Evolutionary conservation across 2,329 filamentous ascomycete species (phyloP).

Genomic region (Fusarium sp.): DNA sequence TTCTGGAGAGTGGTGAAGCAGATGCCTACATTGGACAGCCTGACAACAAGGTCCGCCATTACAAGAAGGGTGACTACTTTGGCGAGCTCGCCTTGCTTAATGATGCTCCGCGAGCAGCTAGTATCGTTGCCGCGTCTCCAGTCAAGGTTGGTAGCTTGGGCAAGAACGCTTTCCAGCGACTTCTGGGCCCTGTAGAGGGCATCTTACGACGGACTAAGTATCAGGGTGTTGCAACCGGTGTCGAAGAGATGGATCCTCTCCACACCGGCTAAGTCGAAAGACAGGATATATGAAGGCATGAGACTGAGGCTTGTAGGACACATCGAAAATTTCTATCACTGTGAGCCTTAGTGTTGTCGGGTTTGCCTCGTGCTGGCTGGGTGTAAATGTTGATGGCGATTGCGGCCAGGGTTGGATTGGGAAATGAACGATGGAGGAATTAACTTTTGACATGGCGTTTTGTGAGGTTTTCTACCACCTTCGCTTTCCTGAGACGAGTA

Average conservation of each 20-base stretch:
- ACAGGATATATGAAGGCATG: not conserved
- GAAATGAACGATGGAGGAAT: conserved; percentile 34
- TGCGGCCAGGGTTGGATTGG: conserved; percentile 29
- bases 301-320: not conserved
- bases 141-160: conserved; percentile 94
- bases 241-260: conserved; percentile 76
- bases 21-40: conserved; percentile 85
- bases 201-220: conserved; percentile 88
- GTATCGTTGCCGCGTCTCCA: conserved; percentile 83
- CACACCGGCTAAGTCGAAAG: conserved; percentile 51
- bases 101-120: conserved; percentile 92
- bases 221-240: conserved; percentile 68
- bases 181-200: conserved; percentile 91
- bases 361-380: conserved; percentile 24
- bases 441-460: conserved; percentile 44
- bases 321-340: conserved; percentile 1
- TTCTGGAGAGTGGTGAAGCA: conserved; percentile 88
- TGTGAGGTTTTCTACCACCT: conserved; percentile 47
- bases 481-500: conserved; percentile 51
- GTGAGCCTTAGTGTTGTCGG: conserved; percentile 14
- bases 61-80: conserved; percentile 95
- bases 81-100: conserved; percentile 94
- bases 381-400: conserved; percentile 20
- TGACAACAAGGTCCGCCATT: conserved; percentile 78
- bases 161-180: conserved; percentile 93